These are phyloP conservation scores for Candida endomychidarum DNA, from an alignment of 805 yeast species.

Conservation along the genomic window DNA sequence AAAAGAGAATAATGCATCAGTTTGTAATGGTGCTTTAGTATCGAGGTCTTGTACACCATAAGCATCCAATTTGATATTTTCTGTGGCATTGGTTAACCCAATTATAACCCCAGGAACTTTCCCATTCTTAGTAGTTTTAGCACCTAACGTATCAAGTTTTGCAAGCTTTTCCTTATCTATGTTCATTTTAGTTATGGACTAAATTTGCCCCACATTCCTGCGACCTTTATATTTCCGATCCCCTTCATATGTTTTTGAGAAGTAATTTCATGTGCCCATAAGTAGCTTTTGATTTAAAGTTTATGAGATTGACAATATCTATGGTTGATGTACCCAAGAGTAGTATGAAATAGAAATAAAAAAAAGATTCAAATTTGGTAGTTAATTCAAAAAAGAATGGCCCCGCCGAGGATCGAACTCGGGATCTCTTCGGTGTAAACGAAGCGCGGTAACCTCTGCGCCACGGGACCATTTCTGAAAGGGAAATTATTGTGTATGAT, in stretches of 20 bases:
- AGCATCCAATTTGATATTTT: conserved; percentile 25
- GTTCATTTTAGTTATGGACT: background rate
- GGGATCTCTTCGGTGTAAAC: conserved; percentile 47
- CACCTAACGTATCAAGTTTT: conserved; percentile 4
- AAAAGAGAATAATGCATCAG: conserved; percentile 21
- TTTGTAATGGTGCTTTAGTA: conserved; percentile 12
- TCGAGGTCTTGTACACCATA: conserved; percentile 22
- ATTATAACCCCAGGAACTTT: conserved; percentile 24
- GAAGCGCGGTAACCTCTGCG: conserved; percentile 46
- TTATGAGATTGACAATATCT: too few relatives aligned
- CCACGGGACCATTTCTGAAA: conserved; percentile 31
- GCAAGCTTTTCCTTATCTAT: conserved; percentile 1
- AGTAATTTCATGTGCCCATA: too few relatives aligned
- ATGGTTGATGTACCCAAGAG: too few relatives aligned
- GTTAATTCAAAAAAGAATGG: conserved; percentile 21
- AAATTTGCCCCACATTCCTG: background rate
- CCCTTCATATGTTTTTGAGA: too few relatives aligned
- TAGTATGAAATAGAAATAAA: conserved; percentile 8
- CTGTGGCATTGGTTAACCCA: conserved; percentile 26
- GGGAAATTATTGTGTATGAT: background rate
- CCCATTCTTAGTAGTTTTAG: conserved; percentile 7
- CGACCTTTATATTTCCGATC: too few relatives aligned
- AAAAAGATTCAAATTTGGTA: background rate
- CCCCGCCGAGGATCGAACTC: conserved; percentile 47
- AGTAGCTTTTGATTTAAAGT: too few relatives aligned